Evolutionary conservation across 2,329 filamentous ascomycete species (phyloP), one percentile per base, ranked within the genome.

Genomic region (Penicillium sp.): DNA sequence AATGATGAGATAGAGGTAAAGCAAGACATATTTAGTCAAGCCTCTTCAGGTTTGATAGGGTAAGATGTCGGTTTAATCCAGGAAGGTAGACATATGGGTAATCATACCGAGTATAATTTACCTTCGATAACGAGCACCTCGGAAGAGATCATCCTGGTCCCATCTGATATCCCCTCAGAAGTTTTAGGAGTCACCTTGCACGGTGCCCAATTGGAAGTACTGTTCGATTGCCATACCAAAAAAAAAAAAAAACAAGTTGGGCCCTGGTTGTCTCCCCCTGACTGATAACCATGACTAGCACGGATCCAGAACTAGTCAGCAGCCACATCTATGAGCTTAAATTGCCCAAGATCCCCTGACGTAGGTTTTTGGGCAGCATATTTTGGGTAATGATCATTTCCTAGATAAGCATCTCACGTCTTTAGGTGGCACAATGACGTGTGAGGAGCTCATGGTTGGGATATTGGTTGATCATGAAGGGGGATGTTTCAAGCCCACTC

Each of bases 391-490:
- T 41, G 6, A 19, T 25, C 16, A 40, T 47, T 46, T 5, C 51
- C 50, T 41, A 40, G 38, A 51, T 36, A 54, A 27, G 48, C 39
- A 19, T 34, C 8, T n/a, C 10, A 39, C 43, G 33, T 36, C 10
- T 15, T 16, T 61, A 53, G 49, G 65, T 67, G 31, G 51, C 52
- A 67, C 64, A 63, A 62, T 62, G 60, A 59, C 58, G 58, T 57
- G 59, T 43, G 45, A 58, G 31, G 47, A 55, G 51, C 33, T 53
- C 55, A 48, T 51, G 40, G 34, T 33, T 46, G 50, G 54, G 40
- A 60, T 55, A 52, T 50, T 45, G 41, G 49, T 49, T 63, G 55
- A 62, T 60, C 57, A 63, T 61, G 38, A 36, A 40, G 34, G 19
- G 48, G n/a, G 19, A 1, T 5, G 11, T 13, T 41, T 51, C 16